Conservation (phyloP, 75 land plant genomes). For the Pinus albicaulis region DNA sequence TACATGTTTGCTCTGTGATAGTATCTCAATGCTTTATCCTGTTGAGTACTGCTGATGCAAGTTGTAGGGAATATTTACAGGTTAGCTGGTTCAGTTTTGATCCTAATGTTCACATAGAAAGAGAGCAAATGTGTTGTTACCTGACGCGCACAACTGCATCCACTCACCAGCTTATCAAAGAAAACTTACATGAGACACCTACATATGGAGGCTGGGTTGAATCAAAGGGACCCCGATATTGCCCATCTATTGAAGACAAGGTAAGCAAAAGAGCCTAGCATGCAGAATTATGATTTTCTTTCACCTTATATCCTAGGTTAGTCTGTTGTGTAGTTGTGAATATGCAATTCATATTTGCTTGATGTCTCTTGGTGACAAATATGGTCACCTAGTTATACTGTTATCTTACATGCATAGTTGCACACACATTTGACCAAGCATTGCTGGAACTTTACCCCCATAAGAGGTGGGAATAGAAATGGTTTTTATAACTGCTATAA, state of each 20-base stretch:
- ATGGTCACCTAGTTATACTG: not conserved
- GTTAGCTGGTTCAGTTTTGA: constrained; percentile 97
- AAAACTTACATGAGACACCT: constrained; percentile 94
- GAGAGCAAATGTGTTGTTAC: constrained; percentile 98
- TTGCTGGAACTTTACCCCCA: not conserved
- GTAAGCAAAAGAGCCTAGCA: constrained; percentile 27
- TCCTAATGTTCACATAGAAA: constrained; percentile 75
- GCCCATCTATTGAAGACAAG: constrained; percentile 99
- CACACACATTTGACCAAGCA: not conserved
- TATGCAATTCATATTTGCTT: not conserved
- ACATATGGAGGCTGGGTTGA: constrained; percentile 99
- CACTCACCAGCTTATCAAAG: constrained; percentile 81
- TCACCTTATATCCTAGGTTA: not conserved
- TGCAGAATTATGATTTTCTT: not conserved
- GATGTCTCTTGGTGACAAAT: not conserved
- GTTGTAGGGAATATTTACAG: constrained; percentile 30
- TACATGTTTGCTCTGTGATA: not conserved
- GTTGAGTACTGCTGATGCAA: not conserved
- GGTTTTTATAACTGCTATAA: not conserved
- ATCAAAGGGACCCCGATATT: constrained; percentile 96
- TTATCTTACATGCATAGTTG: not conserved
- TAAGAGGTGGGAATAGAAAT: not conserved
- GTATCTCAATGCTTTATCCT: not conserved
- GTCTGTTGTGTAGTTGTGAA: not conserved
- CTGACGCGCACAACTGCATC: constrained; percentile 84